phyloP scores from a whole-genome alignment of 2,329 filamentous ascomycete species.

The Grosmannia clavigera region DNA sequence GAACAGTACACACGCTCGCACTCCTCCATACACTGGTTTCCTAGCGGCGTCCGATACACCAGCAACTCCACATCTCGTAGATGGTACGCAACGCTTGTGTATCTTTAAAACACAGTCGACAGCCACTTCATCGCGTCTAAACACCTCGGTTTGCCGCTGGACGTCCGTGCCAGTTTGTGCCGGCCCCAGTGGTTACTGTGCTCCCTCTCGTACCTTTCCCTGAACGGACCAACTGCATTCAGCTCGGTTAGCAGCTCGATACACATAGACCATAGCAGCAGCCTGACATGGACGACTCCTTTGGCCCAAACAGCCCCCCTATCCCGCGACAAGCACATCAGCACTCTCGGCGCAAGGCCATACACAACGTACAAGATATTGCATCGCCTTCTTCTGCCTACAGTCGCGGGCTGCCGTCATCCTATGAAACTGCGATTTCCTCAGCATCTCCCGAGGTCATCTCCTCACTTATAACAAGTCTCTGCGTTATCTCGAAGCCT shows the following conservation, averaged over 20 bases:
- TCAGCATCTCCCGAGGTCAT: slow-evolving; percentile 49
- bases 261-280: background rate
- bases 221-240: background rate
- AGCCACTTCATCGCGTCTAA: background rate
- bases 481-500: slow-evolving; percentile 55
- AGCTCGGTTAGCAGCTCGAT: background rate
- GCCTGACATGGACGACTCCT: slow-evolving; percentile 10
- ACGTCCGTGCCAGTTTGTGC: slow-evolving; percentile 1
- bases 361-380: background rate
- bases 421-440: slow-evolving; percentile 8
- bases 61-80: background rate
- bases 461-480: slow-evolving; percentile 55
- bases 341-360: slow-evolving; percentile 18
- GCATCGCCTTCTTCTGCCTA: slow-evolving; percentile 17
- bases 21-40: too few species aligned
- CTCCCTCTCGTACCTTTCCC: background rate
- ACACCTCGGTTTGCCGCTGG: background rate
- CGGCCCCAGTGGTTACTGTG: background rate
- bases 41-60: background rate
- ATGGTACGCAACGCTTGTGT: background rate
- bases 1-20: background rate
- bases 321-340: slow-evolving; percentile 19
- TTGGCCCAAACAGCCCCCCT: slow-evolving; percentile 14
- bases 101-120: background rate
- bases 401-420: slow-evolving; percentile 9